A percentile compares a stretch with the other conserved stretches of the same genome.
Evolutionary conservation across 306 rosid species (phyloP).

Genomic region (Corylus avellana): DNA sequence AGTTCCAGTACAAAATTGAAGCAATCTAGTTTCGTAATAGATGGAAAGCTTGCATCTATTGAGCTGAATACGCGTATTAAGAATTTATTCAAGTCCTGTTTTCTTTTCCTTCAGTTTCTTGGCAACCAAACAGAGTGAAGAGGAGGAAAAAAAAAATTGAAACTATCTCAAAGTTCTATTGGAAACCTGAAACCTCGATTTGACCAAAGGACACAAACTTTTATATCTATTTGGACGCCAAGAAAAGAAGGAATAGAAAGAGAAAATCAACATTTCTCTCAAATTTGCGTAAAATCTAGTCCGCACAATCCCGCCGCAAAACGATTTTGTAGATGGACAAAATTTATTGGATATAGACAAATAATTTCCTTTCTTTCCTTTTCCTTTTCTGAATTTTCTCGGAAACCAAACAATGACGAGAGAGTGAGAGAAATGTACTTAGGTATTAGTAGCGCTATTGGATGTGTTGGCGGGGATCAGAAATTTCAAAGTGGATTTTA

Average conservation of each 20-base stretch:
- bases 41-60: neutral
- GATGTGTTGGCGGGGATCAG: constrained; percentile 32
- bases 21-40: constrained; percentile 1
- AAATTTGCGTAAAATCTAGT: neutral
- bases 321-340: too few relatives aligned
- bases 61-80: neutral
- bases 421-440: neutral
- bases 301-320: too few relatives aligned
- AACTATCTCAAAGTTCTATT: neutral
- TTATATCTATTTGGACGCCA: neutral
- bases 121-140: neutral
- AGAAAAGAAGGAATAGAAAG: neutral
- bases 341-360: neutral
- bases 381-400: constrained; percentile 3
- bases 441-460: neutral
- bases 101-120: neutral
- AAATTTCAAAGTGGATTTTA: neutral
- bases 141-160: neutral
- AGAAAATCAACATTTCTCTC: neutral
- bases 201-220: neutral
- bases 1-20: neutral
- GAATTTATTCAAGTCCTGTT: neutral
- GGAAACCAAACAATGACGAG: neutral
- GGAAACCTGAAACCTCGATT: neutral
- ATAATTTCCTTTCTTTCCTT: too few relatives aligned